Base-by-base conservation (phyloP, 257 asterid genomes). In the Capsicum pubescens region DNA sequence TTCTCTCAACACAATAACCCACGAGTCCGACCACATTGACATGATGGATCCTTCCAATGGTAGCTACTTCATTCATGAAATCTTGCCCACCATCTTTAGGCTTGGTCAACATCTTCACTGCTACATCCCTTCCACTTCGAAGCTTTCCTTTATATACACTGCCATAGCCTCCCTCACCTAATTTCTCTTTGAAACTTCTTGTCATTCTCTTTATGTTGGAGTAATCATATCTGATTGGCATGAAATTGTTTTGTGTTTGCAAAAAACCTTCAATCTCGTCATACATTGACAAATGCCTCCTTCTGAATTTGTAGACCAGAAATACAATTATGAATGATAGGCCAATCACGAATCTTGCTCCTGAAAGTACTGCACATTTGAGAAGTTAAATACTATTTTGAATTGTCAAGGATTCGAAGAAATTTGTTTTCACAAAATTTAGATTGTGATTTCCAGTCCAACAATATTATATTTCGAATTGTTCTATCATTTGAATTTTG, bases 41-140 rank as follows among this genome's bases (percentile, higher is more conserved):
- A 60, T 91, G 92, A 80, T 91, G 93, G 21, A 91, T 91, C 10
- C 90, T 85, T 2, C 94, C 94, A 13, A 90, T 88, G 21, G 91
- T 87, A 83, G 88, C 88, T 17, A 91, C 91, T 84, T 91, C 94
- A 64, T 87, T 91, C 59, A 91, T 89, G 81, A 91, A 90, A 57
- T 91, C 94, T 56, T 91, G 91, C 58, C 87, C 90, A 14, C 76
- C 86, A 12, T 87, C 69, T 59, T 80, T 85, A 6, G 90, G 83
- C 56, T 87, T 91, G 5, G 57, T 90, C 88, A 90, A 85, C 77
- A 91, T 81, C 83, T 90, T 91, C 32, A 91, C 93, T 26, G 90
- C 94, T 58, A 90, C 85, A 36, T 50, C 67, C 0, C 88, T 88
- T 5, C 93, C 92, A 26, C 94, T 90, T 19, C 85, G 85, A 26